Percentiles rank a stretch among this genome's conserved stretches.
phyloP scores from a whole-genome alignment of 257 asterid genomes.

The Pogostemon cablin region DNA sequence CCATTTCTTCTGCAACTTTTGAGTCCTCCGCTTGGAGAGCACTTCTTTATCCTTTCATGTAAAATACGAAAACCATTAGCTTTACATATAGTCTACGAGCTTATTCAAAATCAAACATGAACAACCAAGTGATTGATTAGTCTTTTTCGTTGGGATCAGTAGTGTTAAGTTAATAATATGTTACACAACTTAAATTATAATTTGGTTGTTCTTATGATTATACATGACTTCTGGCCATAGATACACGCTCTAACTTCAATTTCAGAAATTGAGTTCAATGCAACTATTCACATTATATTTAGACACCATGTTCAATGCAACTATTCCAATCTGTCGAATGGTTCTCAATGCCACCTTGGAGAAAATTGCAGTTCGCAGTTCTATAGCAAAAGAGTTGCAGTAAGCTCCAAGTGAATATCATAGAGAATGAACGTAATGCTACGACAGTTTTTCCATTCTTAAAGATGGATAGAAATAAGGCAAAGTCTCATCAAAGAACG shows the following conservation, averaged over 20 bases:
- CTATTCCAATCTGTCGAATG: conserved; percentile 63
- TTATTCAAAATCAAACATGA: no score
- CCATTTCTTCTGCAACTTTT: no score
- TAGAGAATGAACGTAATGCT: not conserved
- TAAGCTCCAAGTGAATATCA: conserved; percentile 28
- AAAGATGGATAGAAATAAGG: conserved; percentile 5
- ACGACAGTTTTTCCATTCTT: conserved; percentile 15
- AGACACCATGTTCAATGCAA: no score
- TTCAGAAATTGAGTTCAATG: conserved; percentile 21
- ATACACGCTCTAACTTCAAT: not conserved
- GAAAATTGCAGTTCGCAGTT: conserved; percentile 91
- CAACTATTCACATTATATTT: not conserved
- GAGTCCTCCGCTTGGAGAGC: no score
- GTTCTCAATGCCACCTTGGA: conserved; percentile 96
- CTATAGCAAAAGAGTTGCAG: conserved; percentile 43
- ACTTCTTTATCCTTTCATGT: no score
- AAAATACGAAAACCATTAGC: no score
- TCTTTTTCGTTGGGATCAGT: no score
- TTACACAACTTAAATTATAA: conserved; percentile 20
- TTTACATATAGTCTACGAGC: no score
- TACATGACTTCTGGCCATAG: conserved; percentile 8
- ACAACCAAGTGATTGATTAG: no score
- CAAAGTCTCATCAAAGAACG: conserved; percentile 7
- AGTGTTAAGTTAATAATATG: conserved; percentile 17
- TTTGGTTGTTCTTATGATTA: not conserved